Evolutionary conservation across 257 asterid genomes (phyloP).

Genomic region (Fraxinus excelsior): DNA sequence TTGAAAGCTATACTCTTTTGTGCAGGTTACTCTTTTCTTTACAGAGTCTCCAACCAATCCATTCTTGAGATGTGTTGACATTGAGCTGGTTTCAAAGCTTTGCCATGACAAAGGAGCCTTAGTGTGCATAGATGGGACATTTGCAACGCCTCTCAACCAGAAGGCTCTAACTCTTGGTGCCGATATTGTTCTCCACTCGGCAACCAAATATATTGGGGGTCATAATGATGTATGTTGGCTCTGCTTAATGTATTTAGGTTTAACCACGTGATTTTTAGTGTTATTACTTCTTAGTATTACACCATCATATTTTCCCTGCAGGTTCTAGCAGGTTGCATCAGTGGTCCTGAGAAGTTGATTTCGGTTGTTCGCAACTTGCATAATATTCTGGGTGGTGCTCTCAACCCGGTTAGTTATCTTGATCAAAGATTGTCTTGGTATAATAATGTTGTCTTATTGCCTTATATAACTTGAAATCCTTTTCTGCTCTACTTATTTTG

Average conservation of each 20-base stretch:
- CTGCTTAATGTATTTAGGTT: constrained; percentile 1
- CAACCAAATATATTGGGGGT: constrained; percentile 87
- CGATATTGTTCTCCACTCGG: constrained; percentile 85
- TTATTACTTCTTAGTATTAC: constrained; percentile 8
- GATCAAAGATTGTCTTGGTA: constrained; percentile 19
- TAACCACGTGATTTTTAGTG: neutral
- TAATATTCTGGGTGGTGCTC: constrained; percentile 87
- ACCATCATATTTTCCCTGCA: constrained; percentile 29
- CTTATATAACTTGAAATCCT: neutral
- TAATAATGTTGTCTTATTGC: neutral
- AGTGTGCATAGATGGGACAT: constrained; percentile 85
- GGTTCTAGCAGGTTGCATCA: constrained; percentile 87
- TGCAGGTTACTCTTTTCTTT: constrained; percentile 82
- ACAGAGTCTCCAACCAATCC: constrained; percentile 97
- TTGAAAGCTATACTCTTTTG: constrained; percentile 17
- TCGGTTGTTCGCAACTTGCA: constrained; percentile 75
- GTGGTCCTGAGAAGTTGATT: constrained; percentile 82
- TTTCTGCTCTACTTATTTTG: neutral
- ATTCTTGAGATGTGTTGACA: constrained; percentile 89
- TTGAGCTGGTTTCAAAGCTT: constrained; percentile 80
- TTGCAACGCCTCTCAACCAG: constrained; percentile 95
- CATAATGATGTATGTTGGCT: constrained; percentile 76
- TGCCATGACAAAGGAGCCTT: constrained; percentile 85
- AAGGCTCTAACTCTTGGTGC: constrained; percentile 92
- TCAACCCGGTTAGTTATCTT: constrained; percentile 73